phyloP scores from a whole-genome alignment of 208 protist genomes.

The Leishmania lainsoni region DNA sequence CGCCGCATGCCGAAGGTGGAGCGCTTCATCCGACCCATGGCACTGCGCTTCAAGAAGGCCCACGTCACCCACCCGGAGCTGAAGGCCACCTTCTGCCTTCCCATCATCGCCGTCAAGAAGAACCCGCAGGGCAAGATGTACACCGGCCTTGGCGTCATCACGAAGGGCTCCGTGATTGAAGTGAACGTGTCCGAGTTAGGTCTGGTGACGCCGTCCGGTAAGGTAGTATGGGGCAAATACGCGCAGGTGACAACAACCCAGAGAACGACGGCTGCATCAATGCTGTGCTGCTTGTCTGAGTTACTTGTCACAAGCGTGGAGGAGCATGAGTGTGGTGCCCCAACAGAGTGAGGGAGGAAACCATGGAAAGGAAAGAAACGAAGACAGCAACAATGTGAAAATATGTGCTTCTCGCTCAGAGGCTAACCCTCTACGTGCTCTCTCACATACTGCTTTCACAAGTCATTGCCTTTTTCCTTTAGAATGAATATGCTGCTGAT shows the following conservation, averaged over 20 bases:
- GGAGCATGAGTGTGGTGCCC: background rate
- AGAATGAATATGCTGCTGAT: background rate
- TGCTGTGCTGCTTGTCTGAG: constrained; percentile 98
- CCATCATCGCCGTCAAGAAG: constrained; percentile 99
- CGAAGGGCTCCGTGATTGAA: constrained; percentile 99
- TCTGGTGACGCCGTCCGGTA: constrained; percentile 99
- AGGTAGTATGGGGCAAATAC: constrained; percentile 99
- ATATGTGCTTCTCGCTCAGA: background rate
- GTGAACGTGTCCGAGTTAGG: constrained; percentile 99
- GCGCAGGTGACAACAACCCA: constrained; percentile 99
- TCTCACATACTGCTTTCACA: background rate
- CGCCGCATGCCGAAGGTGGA: constrained; percentile 99
- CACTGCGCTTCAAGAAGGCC: constrained; percentile 98
- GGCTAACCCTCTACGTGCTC: background rate
- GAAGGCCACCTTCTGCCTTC: constrained; percentile 99
- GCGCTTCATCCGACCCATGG: constrained; percentile 99
- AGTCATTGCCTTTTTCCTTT: background rate
- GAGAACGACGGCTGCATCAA: constrained; percentile 99
- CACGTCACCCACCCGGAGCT: constrained; percentile 99
- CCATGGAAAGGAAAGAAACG: background rate
- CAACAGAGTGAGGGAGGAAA: background rate
- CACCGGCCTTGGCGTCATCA: constrained; percentile 99
- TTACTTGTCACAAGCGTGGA: background rate
- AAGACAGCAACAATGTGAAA: background rate
- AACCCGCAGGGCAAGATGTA: constrained; percentile 99